Evolutionary conservation across 2,329 filamentous ascomycete genomes (phyloP).

Genomic region (Furcasterigmium sp.): DNA sequence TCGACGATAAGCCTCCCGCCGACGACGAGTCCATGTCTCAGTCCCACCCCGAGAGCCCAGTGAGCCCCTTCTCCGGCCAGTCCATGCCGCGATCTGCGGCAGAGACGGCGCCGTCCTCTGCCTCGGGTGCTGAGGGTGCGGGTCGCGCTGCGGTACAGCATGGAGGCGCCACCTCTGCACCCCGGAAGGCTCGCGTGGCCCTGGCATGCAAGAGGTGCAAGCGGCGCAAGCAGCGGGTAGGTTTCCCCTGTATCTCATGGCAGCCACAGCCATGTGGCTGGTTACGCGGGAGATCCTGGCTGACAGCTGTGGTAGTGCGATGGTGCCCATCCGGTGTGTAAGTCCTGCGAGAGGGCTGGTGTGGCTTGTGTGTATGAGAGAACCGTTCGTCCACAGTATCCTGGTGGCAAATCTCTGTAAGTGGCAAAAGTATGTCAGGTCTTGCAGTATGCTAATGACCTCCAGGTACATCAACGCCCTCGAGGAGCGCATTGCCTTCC

Average conservation of each 20-base stretch:
- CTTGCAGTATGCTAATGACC: not conserved
- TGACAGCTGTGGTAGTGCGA: constrained; percentile 20
- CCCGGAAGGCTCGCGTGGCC: constrained; percentile 15
- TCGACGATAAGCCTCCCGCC: not conserved
- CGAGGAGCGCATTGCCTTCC: constrained; percentile 21
- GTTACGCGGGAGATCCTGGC: no score
- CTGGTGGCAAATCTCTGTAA: constrained; percentile 18
- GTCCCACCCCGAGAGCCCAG: constrained; percentile 5
- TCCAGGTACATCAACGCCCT: constrained; percentile 18
- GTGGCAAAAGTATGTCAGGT: not conserved
- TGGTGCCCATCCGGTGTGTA: constrained; percentile 17
- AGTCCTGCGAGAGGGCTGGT: constrained; percentile 15
- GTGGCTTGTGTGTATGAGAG: constrained; percentile 17
- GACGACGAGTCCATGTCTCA: not conserved
- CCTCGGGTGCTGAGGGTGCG: no score
- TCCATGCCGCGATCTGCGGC: not conserved
- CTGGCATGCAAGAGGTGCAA: constrained; percentile 20
- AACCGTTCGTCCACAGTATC: constrained; percentile 18
- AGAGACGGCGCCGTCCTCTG: not conserved
- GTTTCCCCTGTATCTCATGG: not conserved
- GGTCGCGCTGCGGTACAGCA: no score
- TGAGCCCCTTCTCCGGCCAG: constrained; percentile 5
- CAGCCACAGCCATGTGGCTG: not conserved
- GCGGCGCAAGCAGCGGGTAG: constrained; percentile 18
- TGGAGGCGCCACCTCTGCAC: constrained; percentile 1